phyloP scores from a whole-genome alignment of 2,329 filamentous ascomycete genomes.

The Neocatenulostroma microsporum region DNA sequence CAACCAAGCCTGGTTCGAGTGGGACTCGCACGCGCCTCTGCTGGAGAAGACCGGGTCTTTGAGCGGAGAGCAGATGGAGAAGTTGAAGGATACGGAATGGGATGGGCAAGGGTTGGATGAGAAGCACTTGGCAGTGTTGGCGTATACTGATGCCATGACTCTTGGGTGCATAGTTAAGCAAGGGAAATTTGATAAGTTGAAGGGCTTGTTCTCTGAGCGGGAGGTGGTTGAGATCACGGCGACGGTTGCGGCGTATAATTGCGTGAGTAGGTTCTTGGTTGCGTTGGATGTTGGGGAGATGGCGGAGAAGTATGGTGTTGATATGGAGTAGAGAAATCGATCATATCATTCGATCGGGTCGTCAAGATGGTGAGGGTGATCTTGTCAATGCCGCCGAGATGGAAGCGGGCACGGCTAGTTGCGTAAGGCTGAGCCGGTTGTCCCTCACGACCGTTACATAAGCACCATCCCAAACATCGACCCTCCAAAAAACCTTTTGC shows the following conservation, averaged over 20 bases:
- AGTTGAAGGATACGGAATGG: conserved; percentile 36
- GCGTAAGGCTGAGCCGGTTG: no score
- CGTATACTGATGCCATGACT: conserved; percentile 80
- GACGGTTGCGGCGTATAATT: conserved; percentile 74
- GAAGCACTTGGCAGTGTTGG: conserved; percentile 60
- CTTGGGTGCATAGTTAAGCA: conserved; percentile 61
- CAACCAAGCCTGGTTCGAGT: conserved; percentile 80
- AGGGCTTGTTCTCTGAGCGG: conserved; percentile 54
- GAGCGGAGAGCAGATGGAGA: conserved; percentile 38
- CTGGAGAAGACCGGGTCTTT: conserved; percentile 60
- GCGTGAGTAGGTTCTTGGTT: conserved; percentile 74
- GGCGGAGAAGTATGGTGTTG: conserved; percentile 24
- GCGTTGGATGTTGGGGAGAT: conserved; percentile 59
- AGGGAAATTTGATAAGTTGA: conserved; percentile 57
- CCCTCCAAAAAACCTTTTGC: no score
- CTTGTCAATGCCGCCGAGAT: no score
- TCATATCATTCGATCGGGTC: no score
- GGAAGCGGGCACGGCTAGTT: no score
- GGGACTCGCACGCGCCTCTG: conserved; percentile 65
- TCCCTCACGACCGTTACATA: no score
- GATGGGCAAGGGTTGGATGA: conserved; percentile 43
- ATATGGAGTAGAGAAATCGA: conserved; percentile 22
- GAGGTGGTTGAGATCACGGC: conserved; percentile 76
- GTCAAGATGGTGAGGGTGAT: no score
- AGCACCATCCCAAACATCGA: no score